Evolutionary conservation across 306 rosid species (phyloP).

Genomic region (Coriaria nepalensis): DNA sequence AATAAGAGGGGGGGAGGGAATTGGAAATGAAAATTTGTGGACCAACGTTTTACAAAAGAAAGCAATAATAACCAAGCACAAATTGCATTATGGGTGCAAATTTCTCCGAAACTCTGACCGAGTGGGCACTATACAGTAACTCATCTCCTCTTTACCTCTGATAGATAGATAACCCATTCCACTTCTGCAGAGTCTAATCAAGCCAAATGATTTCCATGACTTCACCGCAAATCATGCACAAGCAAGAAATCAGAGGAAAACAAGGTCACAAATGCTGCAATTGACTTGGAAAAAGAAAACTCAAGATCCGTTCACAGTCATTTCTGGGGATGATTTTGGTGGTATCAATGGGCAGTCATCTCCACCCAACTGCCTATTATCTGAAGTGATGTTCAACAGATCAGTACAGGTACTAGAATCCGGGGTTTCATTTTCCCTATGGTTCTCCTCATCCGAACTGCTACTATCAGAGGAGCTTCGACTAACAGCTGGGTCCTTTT

Average conservation of each 20-base stretch:
- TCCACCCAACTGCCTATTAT: conserved; percentile 46
- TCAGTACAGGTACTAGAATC: conserved; percentile 54
- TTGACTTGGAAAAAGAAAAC: conserved; percentile 4
- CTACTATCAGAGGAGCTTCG: conserved; percentile 27
- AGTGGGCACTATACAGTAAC: conserved; percentile 43
- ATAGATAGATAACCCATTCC: conserved; percentile 28
- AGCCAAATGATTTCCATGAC: conserved; percentile 1
- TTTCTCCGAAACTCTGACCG: conserved; percentile 7
- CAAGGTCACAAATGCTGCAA: conserved; percentile 14
- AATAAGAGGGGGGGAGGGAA: conserved; percentile 11
- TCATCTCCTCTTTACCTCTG: conserved; percentile 23
- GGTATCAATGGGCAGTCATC: conserved; percentile 70
- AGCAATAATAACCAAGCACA: conserved; percentile 20
- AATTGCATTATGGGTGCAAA: background rate
- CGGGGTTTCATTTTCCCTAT: conserved; percentile 37
- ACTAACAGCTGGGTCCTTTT: conserved; percentile 23
- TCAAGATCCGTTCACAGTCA: conserved; percentile 86
- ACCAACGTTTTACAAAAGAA: conserved; percentile 43
- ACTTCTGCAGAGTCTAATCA: conserved; percentile 21
- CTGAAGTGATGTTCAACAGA: conserved; percentile 35
- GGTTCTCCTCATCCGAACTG: conserved; percentile 31
- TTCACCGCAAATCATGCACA: conserved; percentile 16
- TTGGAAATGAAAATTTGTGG: conserved; percentile 29
- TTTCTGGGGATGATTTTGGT: conserved; percentile 70
- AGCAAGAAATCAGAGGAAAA: conserved; percentile 25